Conservation (phyloP, 768 basidiomycete genomes). For the Dentipellis fragilis region DNA sequence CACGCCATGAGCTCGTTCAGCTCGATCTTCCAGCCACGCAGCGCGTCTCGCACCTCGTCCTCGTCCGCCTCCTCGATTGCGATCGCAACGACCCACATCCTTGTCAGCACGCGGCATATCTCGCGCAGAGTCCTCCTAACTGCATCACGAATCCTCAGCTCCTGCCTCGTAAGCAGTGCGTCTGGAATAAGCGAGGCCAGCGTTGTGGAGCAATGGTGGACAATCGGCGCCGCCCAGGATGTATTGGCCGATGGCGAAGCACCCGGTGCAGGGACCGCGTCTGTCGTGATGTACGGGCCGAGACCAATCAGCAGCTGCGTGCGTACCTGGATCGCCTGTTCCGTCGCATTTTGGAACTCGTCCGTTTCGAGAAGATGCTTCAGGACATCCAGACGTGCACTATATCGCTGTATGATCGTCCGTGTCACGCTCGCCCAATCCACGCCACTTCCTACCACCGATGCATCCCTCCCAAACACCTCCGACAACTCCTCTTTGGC, state of each 20-base stretch:
- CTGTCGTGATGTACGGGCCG: constrained; percentile 19
- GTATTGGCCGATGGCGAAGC: neutral
- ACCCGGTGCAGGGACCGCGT: constrained; percentile 3
- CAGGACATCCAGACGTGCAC: constrained; percentile 20
- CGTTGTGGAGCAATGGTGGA: constrained; percentile 9
- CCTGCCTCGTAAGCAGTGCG: constrained; percentile 9
- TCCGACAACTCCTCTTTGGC: constrained; percentile 8
- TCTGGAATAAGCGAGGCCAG: constrained; percentile 7
- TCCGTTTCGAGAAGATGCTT: constrained; percentile 15
- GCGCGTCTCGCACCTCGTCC: neutral
- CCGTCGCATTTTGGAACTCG: constrained; percentile 1
- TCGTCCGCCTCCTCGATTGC: constrained; percentile 9
- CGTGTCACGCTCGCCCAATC: constrained; percentile 25
- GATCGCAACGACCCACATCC: constrained; percentile 11
- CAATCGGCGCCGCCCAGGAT: constrained; percentile 9
- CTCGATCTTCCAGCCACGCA: neutral
- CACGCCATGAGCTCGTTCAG: constrained; percentile 11
- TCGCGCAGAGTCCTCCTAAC: constrained; percentile 10
- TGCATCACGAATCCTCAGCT: constrained; percentile 5
- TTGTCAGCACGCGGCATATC: constrained; percentile 12
- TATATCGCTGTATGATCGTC: constrained; percentile 22
- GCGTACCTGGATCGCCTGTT: constrained; percentile 6
- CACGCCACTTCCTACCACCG: constrained; percentile 16
- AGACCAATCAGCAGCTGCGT: constrained; percentile 20
- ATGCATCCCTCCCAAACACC: constrained; percentile 1